phyloP scores from a whole-genome alignment of 805 yeast genomes.

The Kuraishia ogatae region DNA sequence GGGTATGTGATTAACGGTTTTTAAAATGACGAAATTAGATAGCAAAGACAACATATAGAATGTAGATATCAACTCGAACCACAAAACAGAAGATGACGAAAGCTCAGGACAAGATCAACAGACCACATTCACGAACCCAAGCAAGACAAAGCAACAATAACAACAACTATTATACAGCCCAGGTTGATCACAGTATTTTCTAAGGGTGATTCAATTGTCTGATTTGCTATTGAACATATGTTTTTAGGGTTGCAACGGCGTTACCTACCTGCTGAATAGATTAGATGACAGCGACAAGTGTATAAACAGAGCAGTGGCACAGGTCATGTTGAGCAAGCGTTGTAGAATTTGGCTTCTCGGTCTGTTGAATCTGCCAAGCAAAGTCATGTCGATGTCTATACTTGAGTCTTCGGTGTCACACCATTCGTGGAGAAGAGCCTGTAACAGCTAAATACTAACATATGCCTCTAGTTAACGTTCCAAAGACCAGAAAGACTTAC shows the following conservation, averaged over 20 bases:
- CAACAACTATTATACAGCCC: too few relatives aligned
- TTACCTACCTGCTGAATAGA: too few relatives aligned
- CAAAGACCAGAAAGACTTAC: constrained; percentile 99
- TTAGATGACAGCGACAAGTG: neutral
- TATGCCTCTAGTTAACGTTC: constrained; percentile 81
- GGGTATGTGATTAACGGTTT: neutral
- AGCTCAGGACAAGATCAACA: neutral
- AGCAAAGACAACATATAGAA: neutral
- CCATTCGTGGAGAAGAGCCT: too few relatives aligned
- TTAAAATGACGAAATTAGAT: neutral
- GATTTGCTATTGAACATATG: too few relatives aligned
- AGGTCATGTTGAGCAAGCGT: neutral
- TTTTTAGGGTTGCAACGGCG: too few relatives aligned
- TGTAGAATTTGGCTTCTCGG: neutral
- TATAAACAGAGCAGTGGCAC: neutral
- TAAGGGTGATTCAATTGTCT: too few relatives aligned
- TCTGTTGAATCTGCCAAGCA: neutral
- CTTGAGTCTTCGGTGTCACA: too few relatives aligned
- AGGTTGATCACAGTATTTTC: too few relatives aligned
- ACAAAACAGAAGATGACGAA: too few relatives aligned
- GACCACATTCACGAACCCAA: neutral
- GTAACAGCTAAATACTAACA: constrained; percentile 14
- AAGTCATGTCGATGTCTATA: neutral
- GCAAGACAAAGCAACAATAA: neutral
- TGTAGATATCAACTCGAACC: neutral